Base-by-base conservation (phyloP, 2,329 filamentous ascomycete genomes). In the Fusarium mangiferae region DNA sequence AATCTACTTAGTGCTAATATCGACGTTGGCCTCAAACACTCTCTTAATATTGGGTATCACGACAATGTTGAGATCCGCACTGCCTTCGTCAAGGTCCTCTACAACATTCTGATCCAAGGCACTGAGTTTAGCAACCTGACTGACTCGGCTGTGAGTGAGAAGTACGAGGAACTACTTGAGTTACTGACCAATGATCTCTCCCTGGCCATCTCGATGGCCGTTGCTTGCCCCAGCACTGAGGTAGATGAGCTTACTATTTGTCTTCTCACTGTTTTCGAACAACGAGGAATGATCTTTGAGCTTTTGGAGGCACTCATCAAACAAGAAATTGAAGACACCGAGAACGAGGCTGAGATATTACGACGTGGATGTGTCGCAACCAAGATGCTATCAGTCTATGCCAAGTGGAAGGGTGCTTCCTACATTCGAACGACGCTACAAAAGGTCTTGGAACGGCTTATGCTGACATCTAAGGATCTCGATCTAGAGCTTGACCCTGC, bases 1-100 rank as follows among this genome's bases (percentile, higher is more conserved):
- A 93, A 93, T 73, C 85, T 93, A 3, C 82, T 93, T 13, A 92
- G 91, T 76, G 90, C 91, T 7, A 93, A 93, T 72, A 92, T 93
- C 38, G 91, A 93, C 74, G 90, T 93, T 42, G 91, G 91, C 6
- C 81, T 93, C 54, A 93, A 93, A 78, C 90, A 92, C 78, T 92
- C 90, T 5, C 82, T 93, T 20, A 90, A 89, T 68, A 92, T 93
- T 67, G 91, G 91, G 18, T 93, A 93, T 77, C 90, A 93, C 75
- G 90, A 92, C 75, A 92, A 92, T 75, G 84, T 91, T 38, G 90
- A 92, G 74, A 92, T 93, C 66, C 87, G 91, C 59, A 92, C 90
- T 10, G 91, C 91, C 5, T 93, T 93, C 77, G 88, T 93, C 68
- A 91, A 90, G 73, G 91, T 93, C 22, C 84, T 93, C 11, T 92